Evolutionary conservation across 2,329 filamentous ascomycete species (phyloP).

Genomic region (Nothomitra cinnamomea): DNA sequence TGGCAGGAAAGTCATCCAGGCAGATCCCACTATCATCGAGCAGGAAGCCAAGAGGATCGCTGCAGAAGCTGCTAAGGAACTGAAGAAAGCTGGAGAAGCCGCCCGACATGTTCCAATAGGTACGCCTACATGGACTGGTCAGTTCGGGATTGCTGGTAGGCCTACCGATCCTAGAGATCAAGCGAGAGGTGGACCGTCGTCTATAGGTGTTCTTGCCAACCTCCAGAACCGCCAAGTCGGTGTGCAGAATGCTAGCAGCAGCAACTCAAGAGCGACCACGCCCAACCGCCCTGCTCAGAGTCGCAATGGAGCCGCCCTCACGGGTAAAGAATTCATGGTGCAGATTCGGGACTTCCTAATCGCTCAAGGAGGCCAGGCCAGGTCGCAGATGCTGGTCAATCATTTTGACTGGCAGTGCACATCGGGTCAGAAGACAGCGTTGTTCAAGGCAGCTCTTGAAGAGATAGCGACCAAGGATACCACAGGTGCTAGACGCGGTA

Average conservation of each 20-base stretch:
- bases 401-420: constrained; percentile 74
- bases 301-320: constrained; percentile 18
- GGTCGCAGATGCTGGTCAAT: constrained; percentile 73
- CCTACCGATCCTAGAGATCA: constrained; percentile 32
- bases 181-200: constrained; percentile 16
- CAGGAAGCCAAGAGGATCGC: constrained; percentile 69
- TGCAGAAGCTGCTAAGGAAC: constrained; percentile 56
- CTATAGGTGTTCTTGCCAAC: constrained; percentile 35
- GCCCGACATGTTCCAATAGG: constrained; percentile 61
- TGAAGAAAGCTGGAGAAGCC: constrained; percentile 55
- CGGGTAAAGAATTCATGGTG: constrained; percentile 44
- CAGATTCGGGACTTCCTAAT: constrained; percentile 67
- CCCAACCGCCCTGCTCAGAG: constrained; percentile 7
- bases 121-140: constrained; percentile 85
- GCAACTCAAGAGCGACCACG: constrained; percentile 31
- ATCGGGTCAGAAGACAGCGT: constrained; percentile 47
- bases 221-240: constrained; percentile 39
- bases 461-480: constrained; percentile 55
- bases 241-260: constrained; percentile 18
- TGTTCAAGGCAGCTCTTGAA: constrained; percentile 70
- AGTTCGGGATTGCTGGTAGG: constrained; percentile 59
- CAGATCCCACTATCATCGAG: constrained; percentile 63
- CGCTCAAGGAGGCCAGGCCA: constrained; percentile 58
- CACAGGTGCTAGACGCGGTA: constrained; percentile 27
- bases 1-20: constrained; percentile 52